These are phyloP conservation scores for Trametes gibbosa DNA, from an alignment of 768 basidiomycete species.

Conservation along the genomic window DNA sequence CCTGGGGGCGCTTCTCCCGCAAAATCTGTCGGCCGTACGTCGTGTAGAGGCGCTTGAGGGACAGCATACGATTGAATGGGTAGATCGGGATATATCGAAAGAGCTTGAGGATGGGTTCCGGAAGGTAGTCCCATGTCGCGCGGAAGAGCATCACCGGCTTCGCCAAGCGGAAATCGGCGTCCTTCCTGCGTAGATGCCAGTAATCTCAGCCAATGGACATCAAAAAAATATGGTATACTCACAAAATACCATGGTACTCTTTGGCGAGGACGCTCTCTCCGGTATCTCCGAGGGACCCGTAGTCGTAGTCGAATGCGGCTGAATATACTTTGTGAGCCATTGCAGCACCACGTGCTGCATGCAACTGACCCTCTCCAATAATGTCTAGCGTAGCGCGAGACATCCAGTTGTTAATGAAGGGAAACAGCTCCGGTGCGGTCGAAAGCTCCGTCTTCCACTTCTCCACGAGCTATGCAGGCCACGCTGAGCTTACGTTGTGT, in stretches of 20 bases:
- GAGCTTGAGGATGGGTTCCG: slow-evolving; percentile 8
- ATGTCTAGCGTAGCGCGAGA: slow-evolving; percentile 23
- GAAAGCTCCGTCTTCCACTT: slow-evolving; percentile 22
- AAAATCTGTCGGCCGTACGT: slow-evolving; percentile 7
- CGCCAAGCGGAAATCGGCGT: slow-evolving; percentile 5
- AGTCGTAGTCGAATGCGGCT: slow-evolving; percentile 25
- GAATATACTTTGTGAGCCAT: not conserved
- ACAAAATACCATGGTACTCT: slow-evolving; percentile 22
- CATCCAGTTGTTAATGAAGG: slow-evolving; percentile 18
- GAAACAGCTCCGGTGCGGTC: not conserved
- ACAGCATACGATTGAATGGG: slow-evolving; percentile 4
- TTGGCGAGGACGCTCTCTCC: slow-evolving; percentile 6
- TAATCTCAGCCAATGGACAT: not conserved
- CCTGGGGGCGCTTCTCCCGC: slow-evolving; percentile 1
- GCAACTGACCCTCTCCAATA: slow-evolving; percentile 20
- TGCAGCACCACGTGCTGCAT: too few species aligned
- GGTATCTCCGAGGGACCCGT: slow-evolving; percentile 14
- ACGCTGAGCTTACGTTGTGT: not conserved
- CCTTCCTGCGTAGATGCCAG: not conserved
- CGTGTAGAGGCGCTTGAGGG: slow-evolving; percentile 4
- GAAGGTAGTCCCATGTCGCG: slow-evolving; percentile 22
- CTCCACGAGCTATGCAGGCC: slow-evolving; percentile 14
- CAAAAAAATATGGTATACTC: not conserved
- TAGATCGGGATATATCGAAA: slow-evolving; percentile 16
- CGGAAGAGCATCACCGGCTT: slow-evolving; percentile 13